These are phyloP conservation scores for Backusella parvicylindrica DNA, from an alignment of 192 early-diverging fungal species.

Conservation along the genomic window DNA sequence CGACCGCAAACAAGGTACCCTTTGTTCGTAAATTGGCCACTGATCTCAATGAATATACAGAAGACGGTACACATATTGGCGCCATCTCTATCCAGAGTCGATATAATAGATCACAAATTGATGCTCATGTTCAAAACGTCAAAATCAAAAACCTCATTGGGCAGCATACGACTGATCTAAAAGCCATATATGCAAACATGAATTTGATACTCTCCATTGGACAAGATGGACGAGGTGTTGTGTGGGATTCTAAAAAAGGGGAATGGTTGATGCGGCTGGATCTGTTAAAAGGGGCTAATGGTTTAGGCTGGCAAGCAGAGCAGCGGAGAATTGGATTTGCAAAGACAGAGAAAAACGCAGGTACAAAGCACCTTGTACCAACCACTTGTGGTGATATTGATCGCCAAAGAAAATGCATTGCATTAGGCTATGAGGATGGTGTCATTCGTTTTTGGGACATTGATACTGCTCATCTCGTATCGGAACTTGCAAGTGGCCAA, in stretches of 20 bases:
- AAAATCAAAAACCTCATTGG: conserved; percentile 20
- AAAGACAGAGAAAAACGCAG: not conserved
- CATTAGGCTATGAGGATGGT: conserved; percentile 26
- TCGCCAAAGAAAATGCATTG: conserved; percentile 15
- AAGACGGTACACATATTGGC: conserved; percentile 24
- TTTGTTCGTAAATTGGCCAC: not conserved
- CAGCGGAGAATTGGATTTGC: not conserved
- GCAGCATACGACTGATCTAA: conserved; percentile 28
- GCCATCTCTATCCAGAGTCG: conserved; percentile 26
- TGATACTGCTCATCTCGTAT: not conserved
- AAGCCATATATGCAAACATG: not conserved
- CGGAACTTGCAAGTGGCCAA: not conserved
- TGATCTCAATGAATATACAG: conserved; percentile 21
- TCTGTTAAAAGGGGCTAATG: not conserved
- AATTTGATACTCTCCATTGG: conserved; percentile 21
- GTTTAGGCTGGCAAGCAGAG: conserved; percentile 2
- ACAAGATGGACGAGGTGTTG: conserved; percentile 27
- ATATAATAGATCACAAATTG: conserved; percentile 14
- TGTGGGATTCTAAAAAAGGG: conserved; percentile 20
- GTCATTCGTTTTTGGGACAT: conserved; percentile 24
- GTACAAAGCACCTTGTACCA: not conserved
- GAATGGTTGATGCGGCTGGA: conserved; percentile 32
- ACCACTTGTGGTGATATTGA: conserved; percentile 22
- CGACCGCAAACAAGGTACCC: not conserved
- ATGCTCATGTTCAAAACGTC: conserved; percentile 9